Evolutionary conservation across 352 stramenopile species (phyloP), one percentile per base, ranked within the genome.

Genomic region (Pythium monospermum): DNA sequence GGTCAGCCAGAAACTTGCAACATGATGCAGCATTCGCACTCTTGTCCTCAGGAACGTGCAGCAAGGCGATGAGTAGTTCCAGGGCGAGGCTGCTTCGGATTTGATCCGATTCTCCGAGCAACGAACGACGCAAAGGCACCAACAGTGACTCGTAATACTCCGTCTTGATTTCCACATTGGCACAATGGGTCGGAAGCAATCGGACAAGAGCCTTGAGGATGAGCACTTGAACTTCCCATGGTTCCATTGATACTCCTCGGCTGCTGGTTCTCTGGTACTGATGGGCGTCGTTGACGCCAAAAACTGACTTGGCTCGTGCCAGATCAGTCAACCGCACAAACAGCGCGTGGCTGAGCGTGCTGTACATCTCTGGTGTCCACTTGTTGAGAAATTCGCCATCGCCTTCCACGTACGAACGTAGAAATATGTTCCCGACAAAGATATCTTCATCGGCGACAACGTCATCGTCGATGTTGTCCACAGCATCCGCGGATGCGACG

Each of bases 391-490:
- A 91, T 25, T 85, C 62, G 0, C 83, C 83, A 45, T 91, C 71
- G 19, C 75, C 78, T 63, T 91, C 76, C 40, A 94, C 81, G 53
- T 88, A 94, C 15, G 81, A 89, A 13, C 68, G 67, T 21, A 94
- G 27, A 48, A 92, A 94, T 45, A 94, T 87, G 37, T 90, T 84
- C 10, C 79, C 75, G 4, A 92, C 75, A 27, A 85, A 88, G 15
- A 92, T 61, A 52, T 93, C 76, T 6, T 84, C 68, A 26, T 59
- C 68, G 6, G 8, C 79, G 59, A 46, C 66, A 53, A 40, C 71
- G 57, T 56, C 50, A n/a, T 49, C 54, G 33, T 6, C 69, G n/a
- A 6, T 40, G 39, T 47, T 32, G 19, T 55, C 50, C 42, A 23
- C 28, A 21, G 54, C 43, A 8, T 36, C 52, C 18, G 47, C 38